Conservation (phyloP, 108 stramenopile species). For the Cyclotella cryptica region DNA sequence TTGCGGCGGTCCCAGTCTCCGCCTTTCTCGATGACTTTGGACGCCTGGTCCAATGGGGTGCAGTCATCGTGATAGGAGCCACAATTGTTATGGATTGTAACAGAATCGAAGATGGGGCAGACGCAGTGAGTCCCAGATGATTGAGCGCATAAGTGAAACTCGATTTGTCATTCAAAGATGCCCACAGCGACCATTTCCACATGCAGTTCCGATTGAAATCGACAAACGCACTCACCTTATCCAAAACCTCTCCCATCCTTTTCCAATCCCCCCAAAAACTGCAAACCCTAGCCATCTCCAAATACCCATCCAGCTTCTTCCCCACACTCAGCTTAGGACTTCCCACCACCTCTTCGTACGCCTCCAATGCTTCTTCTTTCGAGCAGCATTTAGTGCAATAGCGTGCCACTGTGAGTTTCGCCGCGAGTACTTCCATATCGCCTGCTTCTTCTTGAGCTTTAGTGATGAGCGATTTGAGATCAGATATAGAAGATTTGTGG, state of each 20-base stretch:
- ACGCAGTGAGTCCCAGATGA: too few species aligned
- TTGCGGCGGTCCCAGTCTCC: slow-evolving; percentile 99
- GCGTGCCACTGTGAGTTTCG: slow-evolving; percentile 83
- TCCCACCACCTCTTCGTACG: slow-evolving; percentile 84
- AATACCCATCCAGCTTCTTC: slow-evolving; percentile 94
- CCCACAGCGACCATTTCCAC: background rate
- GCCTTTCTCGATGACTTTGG: slow-evolving; percentile 85
- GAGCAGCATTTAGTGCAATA: slow-evolving; percentile 88
- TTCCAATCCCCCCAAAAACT: slow-evolving; percentile 85
- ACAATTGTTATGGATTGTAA: background rate
- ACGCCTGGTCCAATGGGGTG: slow-evolving; percentile 51
- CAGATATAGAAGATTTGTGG: slow-evolving; percentile 53
- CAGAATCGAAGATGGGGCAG: background rate
- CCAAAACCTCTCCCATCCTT: slow-evolving; percentile 69
- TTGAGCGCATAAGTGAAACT: too few species aligned
- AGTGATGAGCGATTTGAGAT: slow-evolving; percentile 61
- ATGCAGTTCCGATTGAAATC: background rate
- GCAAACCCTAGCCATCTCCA: slow-evolving; percentile 89
- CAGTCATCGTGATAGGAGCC: too few species aligned
- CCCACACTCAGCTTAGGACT: slow-evolving; percentile 93
- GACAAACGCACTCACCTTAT: slow-evolving; percentile 48
- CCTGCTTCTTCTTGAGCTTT: slow-evolving; percentile 92
- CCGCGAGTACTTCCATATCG: slow-evolving; percentile 99
- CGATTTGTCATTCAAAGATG: too few species aligned
- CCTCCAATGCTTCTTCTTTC: slow-evolving; percentile 79